Evolutionary conservation across 106 monocot species (phyloP), one percentile per base, ranked within the genome.

Genomic region (Agapanthus africanus): DNA sequence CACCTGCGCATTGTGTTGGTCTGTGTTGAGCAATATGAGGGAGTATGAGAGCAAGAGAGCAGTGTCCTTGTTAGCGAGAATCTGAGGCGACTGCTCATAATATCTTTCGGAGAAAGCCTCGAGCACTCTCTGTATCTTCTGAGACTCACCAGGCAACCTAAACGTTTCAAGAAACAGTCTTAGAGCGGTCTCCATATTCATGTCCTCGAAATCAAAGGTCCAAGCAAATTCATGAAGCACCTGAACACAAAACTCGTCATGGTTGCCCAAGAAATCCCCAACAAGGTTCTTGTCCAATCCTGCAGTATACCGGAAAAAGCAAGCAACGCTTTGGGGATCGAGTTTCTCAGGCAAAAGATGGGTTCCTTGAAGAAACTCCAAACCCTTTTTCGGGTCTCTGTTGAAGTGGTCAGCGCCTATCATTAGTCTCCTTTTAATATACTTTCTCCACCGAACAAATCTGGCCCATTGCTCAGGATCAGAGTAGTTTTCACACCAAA

Each of bases 61-160:
- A 57, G 82, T 82, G 73, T 90, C 90, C 61, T 80, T 85, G 61
- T 90, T 85, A 18, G 73, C 85, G 46, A 90, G 74, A 65, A 90
- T 82, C 25, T 86, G 82, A 27, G 80, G 72, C 23, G 85, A 80
- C 70, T 90, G 85, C 63, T 90, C 90, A 71, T 83, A 90, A 57
- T 90, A 90, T 73, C 90, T 77, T 70, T 90, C 90, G 16, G 90
- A 78, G 65, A 90, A 90, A 42, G 90, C 90, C 67, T 90, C 85
- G 44, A 90, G 82, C 72, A 90, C 80, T 47, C 90, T 79, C 35
- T 90, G 90, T 40, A 90, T 90, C 74, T 90, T 90, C 37, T 90
- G 90, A 8, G 90, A 86, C 78, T 90, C 90, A 47, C 90, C 90
- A 13, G 90, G 90, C 60, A 90, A 54, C 47, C 90, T 74, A 50